Conservation (phyloP, 495 filamentous ascomycete species). For the Podospora pseudoanserina region DNA sequence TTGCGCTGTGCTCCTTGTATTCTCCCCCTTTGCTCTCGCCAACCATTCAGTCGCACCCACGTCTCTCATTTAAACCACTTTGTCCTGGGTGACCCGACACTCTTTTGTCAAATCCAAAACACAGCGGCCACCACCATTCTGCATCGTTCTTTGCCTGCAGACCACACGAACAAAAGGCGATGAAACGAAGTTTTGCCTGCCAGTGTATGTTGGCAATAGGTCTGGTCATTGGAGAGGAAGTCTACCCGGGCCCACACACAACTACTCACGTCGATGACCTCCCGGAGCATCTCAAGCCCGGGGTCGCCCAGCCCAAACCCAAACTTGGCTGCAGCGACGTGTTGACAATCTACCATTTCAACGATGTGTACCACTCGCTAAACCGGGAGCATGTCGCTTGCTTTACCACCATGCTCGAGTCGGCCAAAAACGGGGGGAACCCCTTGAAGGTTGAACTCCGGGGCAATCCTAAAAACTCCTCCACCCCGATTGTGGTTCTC, state of each 20-base stretch:
- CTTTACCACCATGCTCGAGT: neutral
- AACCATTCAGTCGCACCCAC: neutral
- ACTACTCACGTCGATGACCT: neutral
- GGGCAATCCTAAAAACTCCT: neutral
- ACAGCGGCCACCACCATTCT: neutral
- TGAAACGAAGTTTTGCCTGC: neutral
- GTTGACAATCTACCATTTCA: conserved; percentile 5
- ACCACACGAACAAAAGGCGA: neutral
- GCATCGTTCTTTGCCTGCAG: neutral
- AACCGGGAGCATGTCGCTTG: conserved; percentile 3
- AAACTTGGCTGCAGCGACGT: neutral
- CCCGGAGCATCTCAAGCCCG: neutral
- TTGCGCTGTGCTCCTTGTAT: neutral
- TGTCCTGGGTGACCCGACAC: neutral
- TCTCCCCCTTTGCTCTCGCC: neutral
- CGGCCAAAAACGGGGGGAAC: neutral
- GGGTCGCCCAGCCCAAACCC: neutral
- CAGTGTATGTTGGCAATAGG: neutral
- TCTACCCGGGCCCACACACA: neutral
- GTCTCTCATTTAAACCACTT: neutral
- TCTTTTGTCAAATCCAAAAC: neutral
- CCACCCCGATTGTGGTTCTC: conserved; percentile 1
- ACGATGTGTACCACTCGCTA: neutral
- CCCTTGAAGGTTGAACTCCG: neutral
- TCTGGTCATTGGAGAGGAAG: neutral